These are phyloP conservation scores for Fistulifera pelliculosa DNA, from an alignment of 108 stramenopile genomes.

Conservation along the genomic window DNA sequence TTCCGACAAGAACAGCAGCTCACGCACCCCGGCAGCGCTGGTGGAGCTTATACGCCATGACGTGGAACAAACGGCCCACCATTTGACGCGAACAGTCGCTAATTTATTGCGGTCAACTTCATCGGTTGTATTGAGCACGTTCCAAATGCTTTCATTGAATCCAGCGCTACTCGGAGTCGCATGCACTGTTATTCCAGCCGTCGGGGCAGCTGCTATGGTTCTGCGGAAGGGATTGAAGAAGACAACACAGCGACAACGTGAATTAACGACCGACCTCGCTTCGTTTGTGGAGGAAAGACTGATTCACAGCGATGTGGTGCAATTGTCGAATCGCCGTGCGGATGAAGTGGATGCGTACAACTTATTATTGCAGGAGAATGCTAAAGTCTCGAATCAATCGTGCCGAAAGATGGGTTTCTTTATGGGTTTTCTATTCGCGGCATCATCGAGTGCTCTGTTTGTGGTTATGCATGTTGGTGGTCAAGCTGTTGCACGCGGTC, in stretches of 20 bases:
- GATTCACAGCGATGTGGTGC: constrained; percentile 56
- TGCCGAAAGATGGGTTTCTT: constrained; percentile 52
- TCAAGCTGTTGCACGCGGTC: constrained; percentile 47
- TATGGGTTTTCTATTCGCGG: constrained; percentile 81
- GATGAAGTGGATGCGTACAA: constrained; percentile 60
- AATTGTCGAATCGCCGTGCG: constrained; percentile 55
- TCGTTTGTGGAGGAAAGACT: constrained; percentile 74
- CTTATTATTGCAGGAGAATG: constrained; percentile 42
- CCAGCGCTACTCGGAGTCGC: constrained; percentile 63
- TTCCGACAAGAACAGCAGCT: constrained; percentile 6
- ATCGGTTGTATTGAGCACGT: constrained; percentile 62
- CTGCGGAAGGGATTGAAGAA: constrained; percentile 63
- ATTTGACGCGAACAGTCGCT: constrained; percentile 60
- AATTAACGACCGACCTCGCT: constrained; percentile 44
- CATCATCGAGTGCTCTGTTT: constrained; percentile 58
- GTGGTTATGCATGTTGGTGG: constrained; percentile 68
- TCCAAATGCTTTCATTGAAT: constrained; percentile 72
- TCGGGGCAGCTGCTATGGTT: constrained; percentile 62
- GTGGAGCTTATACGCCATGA: constrained; percentile 63
- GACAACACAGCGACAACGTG: constrained; percentile 42
- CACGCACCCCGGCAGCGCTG: constrained; percentile 60
- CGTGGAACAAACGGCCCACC: constrained; percentile 49
- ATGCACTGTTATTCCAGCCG: constrained; percentile 55
- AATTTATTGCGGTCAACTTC: constrained; percentile 60
- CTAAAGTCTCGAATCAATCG: constrained; percentile 37